Evolutionary conservation across 352 stramenopile genomes (phyloP), one percentile per base, ranked within the genome.

Genomic region (Phytophthora macrochlamydospora): DNA sequence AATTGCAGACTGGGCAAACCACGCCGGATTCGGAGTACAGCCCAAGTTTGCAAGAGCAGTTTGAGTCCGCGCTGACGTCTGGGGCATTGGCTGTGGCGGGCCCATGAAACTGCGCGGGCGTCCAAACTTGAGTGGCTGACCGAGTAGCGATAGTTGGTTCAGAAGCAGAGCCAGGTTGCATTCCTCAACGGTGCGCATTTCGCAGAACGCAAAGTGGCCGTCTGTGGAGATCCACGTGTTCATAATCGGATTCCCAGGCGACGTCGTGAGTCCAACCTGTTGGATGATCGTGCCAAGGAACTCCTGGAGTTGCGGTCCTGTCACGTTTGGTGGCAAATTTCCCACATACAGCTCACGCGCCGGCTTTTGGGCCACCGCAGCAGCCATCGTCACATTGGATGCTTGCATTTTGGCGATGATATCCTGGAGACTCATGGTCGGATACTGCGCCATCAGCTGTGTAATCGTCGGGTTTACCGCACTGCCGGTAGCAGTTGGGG

Each of bases 401-500:
- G 88, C 84, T 40, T 94, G 87, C 89, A 96, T 95, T 69, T 96
- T 96, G 49, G 85, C 75, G 42, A 96, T 93, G 54, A 96, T 94
- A 29, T 96, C 89, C 58, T 96, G 89, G 0, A 96, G 76, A 76
- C 89, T 96, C 75, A 96, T 78, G 3, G 89, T 93, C 32, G 89
- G 89, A 61, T 95, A 91, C 59, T 96, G 89, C 18, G 90, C 83
- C 89, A 96, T 96, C n/a, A 96, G 72, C 72, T 94, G 87, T 35
- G 87, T 90, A 62, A 96, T 96, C 8, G 80, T 90, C 4, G 89
- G 87, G 63, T 90, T 92, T 48, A 92, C 79, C 0, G 59, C 64
- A 24, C 51, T 35, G 18, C 31, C 56, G 5, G 75, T 44, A 7
- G 76, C 56, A 8, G 67, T 50, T 4, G 72, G 45, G 18, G 51